phyloP scores from a whole-genome alignment of 2,329 filamentous ascomycete genomes.

The Botrytis aclada region DNA sequence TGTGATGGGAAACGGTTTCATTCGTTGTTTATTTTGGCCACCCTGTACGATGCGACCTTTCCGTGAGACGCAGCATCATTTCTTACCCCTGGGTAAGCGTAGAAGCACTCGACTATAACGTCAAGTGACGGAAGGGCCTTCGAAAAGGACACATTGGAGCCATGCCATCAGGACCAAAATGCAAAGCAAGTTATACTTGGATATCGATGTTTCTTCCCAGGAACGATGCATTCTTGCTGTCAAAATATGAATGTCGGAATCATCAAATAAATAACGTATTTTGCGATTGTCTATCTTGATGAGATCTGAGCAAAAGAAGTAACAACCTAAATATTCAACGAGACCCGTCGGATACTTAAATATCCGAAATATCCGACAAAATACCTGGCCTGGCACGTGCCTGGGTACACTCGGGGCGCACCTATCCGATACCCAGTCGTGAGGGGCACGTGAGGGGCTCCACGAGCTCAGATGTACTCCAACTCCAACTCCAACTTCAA shows the following conservation, averaged over 20 bases:
- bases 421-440: background rate
- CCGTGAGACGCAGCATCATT: background rate
- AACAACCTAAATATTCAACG: no score
- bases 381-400: no score
- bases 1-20: background rate
- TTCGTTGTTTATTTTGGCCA: background rate
- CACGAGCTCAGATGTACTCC: background rate
- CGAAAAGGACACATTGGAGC: background rate
- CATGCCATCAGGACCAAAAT: background rate
- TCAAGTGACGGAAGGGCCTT: background rate
- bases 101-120: background rate
- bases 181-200: background rate
- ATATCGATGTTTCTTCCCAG: background rate
- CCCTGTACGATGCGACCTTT: background rate
- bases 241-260: background rate
- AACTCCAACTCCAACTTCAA: background rate
- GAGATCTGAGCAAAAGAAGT: background rate
- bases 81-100: background rate
- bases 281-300: background rate
- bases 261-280: background rate
- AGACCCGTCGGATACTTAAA: no score
- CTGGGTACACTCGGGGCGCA: no score
- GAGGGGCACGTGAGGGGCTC: background rate
- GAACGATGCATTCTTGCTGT: background rate
- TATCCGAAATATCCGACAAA: background rate